Percentiles rank a stretch among this genome's conserved stretches.
Conservation (phyloP, 331 rosid genomes). For the Cucumis variabilis region DNA sequence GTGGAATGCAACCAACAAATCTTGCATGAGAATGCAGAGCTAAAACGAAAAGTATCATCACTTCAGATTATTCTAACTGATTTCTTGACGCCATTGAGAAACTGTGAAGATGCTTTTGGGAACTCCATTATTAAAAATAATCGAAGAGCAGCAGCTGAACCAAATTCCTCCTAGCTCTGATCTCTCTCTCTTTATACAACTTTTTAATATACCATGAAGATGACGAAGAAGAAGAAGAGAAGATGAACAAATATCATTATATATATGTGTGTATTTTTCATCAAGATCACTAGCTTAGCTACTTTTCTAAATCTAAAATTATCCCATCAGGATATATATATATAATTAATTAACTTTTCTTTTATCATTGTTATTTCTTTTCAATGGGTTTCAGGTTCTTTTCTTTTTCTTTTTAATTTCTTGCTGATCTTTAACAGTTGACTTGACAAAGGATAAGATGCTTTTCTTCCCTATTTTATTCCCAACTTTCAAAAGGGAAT, state of each 20-base stretch:
- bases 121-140: constrained; percentile 10
- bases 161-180: constrained; percentile 22
- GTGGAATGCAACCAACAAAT: constrained; percentile 53
- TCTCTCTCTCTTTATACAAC: no score
- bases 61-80: constrained; percentile 46
- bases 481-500: not conserved
- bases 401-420: not conserved
- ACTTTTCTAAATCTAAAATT: not conserved
- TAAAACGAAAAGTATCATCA: constrained; percentile 54
- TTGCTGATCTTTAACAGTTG: not conserved
- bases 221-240: not conserved
- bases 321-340: not conserved
- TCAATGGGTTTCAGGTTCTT: constrained; percentile 14
- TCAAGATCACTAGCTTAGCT: not conserved
- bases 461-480: not conserved
- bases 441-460: not conserved
- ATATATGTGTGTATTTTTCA: not conserved
- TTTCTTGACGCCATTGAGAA: constrained; percentile 38
- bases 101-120: constrained; percentile 31
- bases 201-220: no score
- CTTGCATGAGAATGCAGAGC: constrained; percentile 54
- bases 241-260: not conserved
- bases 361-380: not conserved
- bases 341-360: constrained; percentile 5
- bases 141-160: constrained; percentile 19